Base-by-base conservation (phyloP, 2,329 filamentous ascomycete genomes). In the Teratosphaeria destructans region DNA sequence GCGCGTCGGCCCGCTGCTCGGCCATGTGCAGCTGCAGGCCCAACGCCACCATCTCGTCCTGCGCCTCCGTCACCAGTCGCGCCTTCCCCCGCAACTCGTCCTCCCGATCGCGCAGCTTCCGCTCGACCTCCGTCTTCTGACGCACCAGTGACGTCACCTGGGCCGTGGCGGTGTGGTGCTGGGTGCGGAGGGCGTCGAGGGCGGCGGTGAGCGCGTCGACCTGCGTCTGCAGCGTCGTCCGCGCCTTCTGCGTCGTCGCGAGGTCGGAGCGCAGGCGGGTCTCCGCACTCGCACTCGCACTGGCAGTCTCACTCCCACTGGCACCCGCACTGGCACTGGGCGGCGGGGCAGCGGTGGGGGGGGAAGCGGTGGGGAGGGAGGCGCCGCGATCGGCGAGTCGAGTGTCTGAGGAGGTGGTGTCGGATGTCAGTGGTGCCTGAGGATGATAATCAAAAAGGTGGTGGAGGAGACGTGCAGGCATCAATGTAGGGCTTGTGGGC, bases 21-120 rank as follows among this genome's bases (percentile, higher is more conserved):
- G 87, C 86, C 78, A 96, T 84, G 66, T 94, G 91, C 52, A 96
- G 80, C 74, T 97, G 89, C 65, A 97, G 79, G 66, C 92, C 92
- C 54, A 96, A 76, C 0, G 90, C 87, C 56, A 95, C 86, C 74
- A 96, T 86, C 74, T 99, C 94, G 74, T 96, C 92, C 76, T 97
- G 93, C 57, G 96, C 86, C 68, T 93, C 83, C 78, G 91, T 87
- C 2, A 95, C 81, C 64, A 96, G 77, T 72, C 92, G 90, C 35
- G 85, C 85, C 78, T 96, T 96, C 61, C 85, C 89, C 59, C 81
- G 83, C 35, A 96, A 75, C 77, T 97, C 94, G 67, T 95, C 89
- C 62, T 95, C 90, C 34, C 88, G 80, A 72, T 96, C 93, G 63
- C 83, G 85, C 49, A 95, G 76, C 63, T 86, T 86, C 52, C 84